Base-by-base conservation (phyloP, 2,329 filamentous ascomycete genomes). In the Dothiorella sarmentorum region DNA sequence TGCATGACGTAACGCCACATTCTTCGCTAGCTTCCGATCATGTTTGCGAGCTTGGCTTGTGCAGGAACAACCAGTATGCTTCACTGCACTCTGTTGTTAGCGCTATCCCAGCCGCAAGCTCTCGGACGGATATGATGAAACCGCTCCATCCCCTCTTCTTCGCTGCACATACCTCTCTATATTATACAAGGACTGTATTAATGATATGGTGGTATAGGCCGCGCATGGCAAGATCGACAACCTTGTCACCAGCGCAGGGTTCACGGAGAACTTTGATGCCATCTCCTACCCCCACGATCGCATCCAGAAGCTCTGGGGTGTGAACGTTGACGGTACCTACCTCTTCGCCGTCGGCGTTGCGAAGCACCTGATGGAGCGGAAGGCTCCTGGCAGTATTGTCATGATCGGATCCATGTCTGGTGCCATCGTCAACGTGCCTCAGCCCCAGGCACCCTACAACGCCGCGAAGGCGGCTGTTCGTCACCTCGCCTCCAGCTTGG, bases 331-430 rank as follows among this genome's bases (percentile, higher is more conserved):
- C 68, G 93, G 93, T 20, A 96, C 92, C 57, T 97, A 95, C 72
- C 80, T 96, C 33, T 96, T 93, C 70, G 90, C 92, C 3, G 88
- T 87, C 22, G 85, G 84, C 4, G 88, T 96, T 7, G 93, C 92
- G 29, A 89, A 90, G 71, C 92, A 97, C 70, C 78, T 97, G 63
- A 94, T 96, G 85, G 86, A 87, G 70, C 85, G 90, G 68, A 86
- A 92, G 71, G 79, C 82, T 4, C 79, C 84, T 0, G 93, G 92
- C 42, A 94, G 88, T 77, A 92, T 97, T 72, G 90, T 97, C 67
- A 89, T 96, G 78, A 94, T 96, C 68, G 93, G 92, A 26, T 94
- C 89, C 82, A 97, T 97, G 92, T 92, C 88, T 53, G 93, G 92
- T 43, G 78, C 87, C 58, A 92, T 97, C 67, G 93, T 97, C 74